Conservation (phyloP, 75 land plant genomes). For the Picea sitchensis region DNA sequence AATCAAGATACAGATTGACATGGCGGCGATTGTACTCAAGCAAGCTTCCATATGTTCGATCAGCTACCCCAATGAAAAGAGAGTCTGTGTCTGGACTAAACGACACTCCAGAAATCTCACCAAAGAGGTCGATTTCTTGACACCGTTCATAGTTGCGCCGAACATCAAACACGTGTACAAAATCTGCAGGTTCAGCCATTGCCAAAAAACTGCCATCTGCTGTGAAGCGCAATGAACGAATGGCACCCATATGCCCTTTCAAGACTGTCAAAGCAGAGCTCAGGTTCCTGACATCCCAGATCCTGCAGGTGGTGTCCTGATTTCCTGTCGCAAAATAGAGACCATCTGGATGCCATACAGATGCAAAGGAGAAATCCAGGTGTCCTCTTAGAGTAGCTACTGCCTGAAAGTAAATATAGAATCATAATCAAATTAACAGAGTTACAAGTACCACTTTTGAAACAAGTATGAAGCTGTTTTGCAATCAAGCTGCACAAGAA, state of each 20-base stretch:
- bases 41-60: constrained; percentile 79
- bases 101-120: constrained; percentile 82
- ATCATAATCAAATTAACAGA: constrained; percentile 5
- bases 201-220: constrained; percentile 54
- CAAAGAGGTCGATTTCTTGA: constrained; percentile 85
- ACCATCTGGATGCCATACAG: constrained; percentile 63
- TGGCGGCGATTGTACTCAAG: constrained; percentile 31
- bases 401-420: constrained; percentile 19
- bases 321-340: constrained; percentile 50
- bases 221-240: constrained; percentile 49
- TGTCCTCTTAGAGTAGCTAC: constrained; percentile 39
- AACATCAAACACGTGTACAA: constrained; percentile 52
- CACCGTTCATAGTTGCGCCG: constrained; percentile 29
- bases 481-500: background rate
- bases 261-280: constrained; percentile 37
- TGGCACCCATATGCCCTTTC: constrained; percentile 52
- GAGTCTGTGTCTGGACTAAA: constrained; percentile 80
- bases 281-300: constrained; percentile 45
- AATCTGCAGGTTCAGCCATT: constrained; percentile 68
- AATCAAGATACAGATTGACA: constrained; percentile 48
- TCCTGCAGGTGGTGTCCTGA: constrained; percentile 52
- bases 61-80: constrained; percentile 72
- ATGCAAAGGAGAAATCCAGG: constrained; percentile 52
- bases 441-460: background rate
- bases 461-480: background rate